Evolutionary conservation across 768 basidiomycete species (phyloP), one percentile per base, ranked within the genome.

Genomic region (Pisolithus albus): DNA sequence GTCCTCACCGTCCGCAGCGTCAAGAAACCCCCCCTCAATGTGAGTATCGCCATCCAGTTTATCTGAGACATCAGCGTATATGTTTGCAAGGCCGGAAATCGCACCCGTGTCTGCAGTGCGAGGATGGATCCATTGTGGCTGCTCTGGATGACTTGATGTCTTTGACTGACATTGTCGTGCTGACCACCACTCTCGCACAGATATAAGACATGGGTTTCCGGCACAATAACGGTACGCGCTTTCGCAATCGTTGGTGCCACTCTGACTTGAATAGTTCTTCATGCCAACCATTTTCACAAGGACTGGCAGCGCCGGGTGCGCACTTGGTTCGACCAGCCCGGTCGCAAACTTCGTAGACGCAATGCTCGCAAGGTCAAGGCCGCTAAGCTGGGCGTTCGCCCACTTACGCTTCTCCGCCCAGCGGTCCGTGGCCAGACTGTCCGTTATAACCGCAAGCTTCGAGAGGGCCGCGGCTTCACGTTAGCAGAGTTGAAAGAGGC

Each of bases 301-400:
- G 94, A 98, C 72, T 98, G 94, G 94, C 95, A 98, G 73, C 81
- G 85, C 66, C 88, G 87, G 59, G 92, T 95, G 63, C 86, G 86
- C 73, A 95, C 92, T 67, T 93, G 94, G 94, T 98, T 98, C 71
- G 89, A 98, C 79, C 96, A 99, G 75, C 92, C 96, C 52, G 95
- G 94, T 46, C 88, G 90, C 69, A 98, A 98, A 77, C 88, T 93
- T 71, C 88, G 91, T 70, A 82, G 96, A 69, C 88, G 96, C 70
- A 84, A 77, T 44, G 92, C 93, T 41, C 90, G 96, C 74, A 86
- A 92, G 73, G 75, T 77, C 61, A 98, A 96, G 77, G 92, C 92
- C 52, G 81, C 92, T 43, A 70, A 82, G 55, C 86, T 96, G 52
- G 96, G 96, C 61, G 90, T 92, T 58, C 90, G 92, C 66, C 96